phyloP scores from a whole-genome alignment of 139 green algal species.

The Chlamydomonas sp. region DNA sequence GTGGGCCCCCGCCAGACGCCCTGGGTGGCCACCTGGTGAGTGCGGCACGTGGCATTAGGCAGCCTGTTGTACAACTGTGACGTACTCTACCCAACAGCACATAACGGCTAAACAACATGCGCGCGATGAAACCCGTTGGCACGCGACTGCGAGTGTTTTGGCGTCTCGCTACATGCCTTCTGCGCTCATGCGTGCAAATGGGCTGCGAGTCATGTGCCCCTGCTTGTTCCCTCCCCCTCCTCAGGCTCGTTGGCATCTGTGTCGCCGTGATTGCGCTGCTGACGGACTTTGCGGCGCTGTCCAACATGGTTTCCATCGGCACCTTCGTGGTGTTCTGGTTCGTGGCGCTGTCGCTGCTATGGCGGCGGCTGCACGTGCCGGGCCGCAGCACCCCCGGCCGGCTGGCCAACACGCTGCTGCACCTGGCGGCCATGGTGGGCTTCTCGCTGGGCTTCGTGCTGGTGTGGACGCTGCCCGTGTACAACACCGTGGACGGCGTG shows the following conservation, averaged over 20 bases:
- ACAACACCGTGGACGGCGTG: slow-evolving; percentile 16
- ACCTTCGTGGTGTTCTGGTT: slow-evolving; percentile 80
- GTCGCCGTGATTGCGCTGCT: slow-evolving; percentile 42
- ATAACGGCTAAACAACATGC: too few relatives aligned
- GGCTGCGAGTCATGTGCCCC: slow-evolving; percentile 30
- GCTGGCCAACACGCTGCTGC: not conserved
- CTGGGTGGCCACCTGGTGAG: slow-evolving; percentile 41
- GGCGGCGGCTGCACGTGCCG: slow-evolving; percentile 42
- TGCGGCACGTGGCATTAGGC: slow-evolving; percentile 71
- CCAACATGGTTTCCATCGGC: slow-evolving; percentile 78
- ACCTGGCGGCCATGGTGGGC: slow-evolving; percentile 29
- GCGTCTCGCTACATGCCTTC: not conserved
- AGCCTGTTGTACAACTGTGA: slow-evolving; percentile 45
- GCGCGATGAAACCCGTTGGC: not conserved
- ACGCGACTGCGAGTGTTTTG: not conserved
- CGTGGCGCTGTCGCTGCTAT: slow-evolving; percentile 59
- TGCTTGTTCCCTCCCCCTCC: slow-evolving; percentile 31
- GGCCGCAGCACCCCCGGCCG: not conserved
- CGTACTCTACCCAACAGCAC: too few relatives aligned
- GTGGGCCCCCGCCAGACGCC: slow-evolving; percentile 38
- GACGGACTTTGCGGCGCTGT: slow-evolving; percentile 56
- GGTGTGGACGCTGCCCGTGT: slow-evolving; percentile 32
- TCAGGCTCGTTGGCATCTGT: slow-evolving; percentile 52
- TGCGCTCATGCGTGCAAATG: not conserved
- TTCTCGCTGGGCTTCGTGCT: slow-evolving; percentile 40